Conservation (phyloP, 371 early-diverging fungal species). For the Mucor sp. region DNA sequence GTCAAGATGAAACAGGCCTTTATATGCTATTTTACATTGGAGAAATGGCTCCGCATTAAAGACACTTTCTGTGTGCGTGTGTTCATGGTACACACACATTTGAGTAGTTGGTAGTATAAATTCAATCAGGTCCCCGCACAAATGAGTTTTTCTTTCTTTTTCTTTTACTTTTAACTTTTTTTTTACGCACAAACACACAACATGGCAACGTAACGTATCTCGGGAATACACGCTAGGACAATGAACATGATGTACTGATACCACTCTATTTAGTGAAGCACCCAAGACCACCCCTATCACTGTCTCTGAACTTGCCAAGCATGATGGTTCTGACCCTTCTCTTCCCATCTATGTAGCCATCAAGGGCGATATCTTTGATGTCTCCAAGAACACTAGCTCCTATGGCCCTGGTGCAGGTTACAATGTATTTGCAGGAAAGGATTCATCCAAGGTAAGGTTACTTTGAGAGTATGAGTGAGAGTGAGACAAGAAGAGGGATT, state of each 20-base stretch:
- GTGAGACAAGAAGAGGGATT: background rate
- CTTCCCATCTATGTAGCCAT: constrained; percentile 82
- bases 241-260: background rate
- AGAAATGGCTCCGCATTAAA: background rate
- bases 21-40: no score
- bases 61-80: background rate
- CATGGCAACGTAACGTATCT: constrained; percentile 25
- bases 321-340: constrained; percentile 69
- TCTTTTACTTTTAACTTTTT: constrained; percentile 1
- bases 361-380: constrained; percentile 84
- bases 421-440: constrained; percentile 78
- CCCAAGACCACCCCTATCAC: constrained; percentile 59
- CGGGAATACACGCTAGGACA: no score
- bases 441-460: constrained; percentile 71
- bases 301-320: constrained; percentile 65
- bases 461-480: constrained; percentile 1
- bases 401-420: constrained; percentile 76
- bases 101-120: background rate
- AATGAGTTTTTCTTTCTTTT: background rate
- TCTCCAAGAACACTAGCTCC: constrained; percentile 62
- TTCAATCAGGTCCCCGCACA: background rate
- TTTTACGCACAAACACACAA: background rate
- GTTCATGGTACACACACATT: background rate
- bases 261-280: constrained; percentile 33
- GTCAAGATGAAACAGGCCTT: background rate